These are phyloP conservation scores for Otatea glauca DNA, from an alignment of 176 grass and related monocot species.

Conservation along the genomic window DNA sequence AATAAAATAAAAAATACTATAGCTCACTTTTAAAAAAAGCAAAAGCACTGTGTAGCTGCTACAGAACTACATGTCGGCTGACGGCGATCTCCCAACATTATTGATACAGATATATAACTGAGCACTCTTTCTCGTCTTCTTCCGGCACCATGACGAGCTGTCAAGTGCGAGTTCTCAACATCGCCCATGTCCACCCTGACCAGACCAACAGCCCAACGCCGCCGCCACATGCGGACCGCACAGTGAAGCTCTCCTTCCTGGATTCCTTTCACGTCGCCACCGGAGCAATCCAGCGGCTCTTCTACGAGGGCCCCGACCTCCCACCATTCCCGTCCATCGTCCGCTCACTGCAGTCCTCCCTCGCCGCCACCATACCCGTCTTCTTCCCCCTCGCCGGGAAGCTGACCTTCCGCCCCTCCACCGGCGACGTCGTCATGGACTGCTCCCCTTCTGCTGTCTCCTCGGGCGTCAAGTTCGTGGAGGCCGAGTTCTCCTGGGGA, in stretches of 20 bases:
- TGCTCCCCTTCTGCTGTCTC: constrained; percentile 1
- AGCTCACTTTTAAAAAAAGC: too few species aligned
- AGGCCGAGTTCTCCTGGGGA: constrained; percentile 42
- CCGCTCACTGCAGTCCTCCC: constrained; percentile 30
- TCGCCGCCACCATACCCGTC: not conserved
- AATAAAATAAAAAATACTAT: too few species aligned
- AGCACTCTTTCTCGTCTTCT: too few species aligned
- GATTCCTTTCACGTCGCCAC: not conserved
- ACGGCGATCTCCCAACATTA: too few species aligned
- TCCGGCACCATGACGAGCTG: not conserved
- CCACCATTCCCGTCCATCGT: not conserved
- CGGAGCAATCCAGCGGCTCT: not conserved
- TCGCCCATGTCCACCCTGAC: not conserved
- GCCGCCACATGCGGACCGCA: not conserved
- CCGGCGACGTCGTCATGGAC: constrained; percentile 39
- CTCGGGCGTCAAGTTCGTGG: constrained; percentile 35
- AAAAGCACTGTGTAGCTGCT: too few species aligned
- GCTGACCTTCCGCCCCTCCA: not conserved
- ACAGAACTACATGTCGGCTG: too few species aligned
- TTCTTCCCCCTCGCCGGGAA: constrained; percentile 30
- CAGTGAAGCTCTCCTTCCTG: constrained; percentile 15
- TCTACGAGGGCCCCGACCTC: constrained; percentile 34
- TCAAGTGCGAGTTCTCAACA: not conserved
- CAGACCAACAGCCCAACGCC: not conserved
- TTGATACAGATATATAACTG: too few species aligned